phyloP scores from a whole-genome alignment of 1,139 yeast genomes.

The Groenewaldozyma sp. region DNA sequence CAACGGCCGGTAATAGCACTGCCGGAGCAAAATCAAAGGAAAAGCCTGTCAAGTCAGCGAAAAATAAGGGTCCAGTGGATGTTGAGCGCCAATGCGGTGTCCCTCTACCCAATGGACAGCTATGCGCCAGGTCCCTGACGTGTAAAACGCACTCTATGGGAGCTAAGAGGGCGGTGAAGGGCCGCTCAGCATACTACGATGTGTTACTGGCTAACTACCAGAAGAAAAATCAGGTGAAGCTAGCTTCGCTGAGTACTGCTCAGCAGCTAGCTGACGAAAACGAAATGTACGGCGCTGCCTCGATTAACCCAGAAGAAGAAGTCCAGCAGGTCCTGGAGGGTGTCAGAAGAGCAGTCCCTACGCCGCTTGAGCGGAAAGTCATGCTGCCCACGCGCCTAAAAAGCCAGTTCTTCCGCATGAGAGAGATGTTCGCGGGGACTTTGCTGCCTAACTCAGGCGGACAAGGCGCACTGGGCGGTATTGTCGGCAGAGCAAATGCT shows the following conservation, averaged over 20 bases:
- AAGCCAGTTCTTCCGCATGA: conserved; percentile 65
- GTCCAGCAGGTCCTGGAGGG: conserved; percentile 90
- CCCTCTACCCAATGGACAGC: conserved; percentile 82
- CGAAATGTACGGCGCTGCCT: conserved; percentile 21
- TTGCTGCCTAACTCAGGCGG: conserved; percentile 22
- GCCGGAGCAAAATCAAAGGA: conserved; percentile 28
- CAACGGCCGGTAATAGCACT: conserved; percentile 2
- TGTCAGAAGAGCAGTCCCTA: conserved; percentile 67
- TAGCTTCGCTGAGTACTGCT: conserved; percentile 30
- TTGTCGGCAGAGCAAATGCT: conserved; percentile 30
- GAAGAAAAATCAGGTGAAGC: conserved; percentile 80
- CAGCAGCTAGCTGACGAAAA: conserved; percentile 30
- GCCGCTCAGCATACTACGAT: conserved; percentile 89
- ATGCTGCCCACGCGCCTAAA: conserved; percentile 63
- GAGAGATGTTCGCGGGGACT: conserved; percentile 38
- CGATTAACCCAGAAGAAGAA: conserved; percentile 72
- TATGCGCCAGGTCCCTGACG: conserved; percentile 88
- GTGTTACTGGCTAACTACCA: conserved; percentile 82
- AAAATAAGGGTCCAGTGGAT: conserved; percentile 86
- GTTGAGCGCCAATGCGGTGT: conserved; percentile 97
- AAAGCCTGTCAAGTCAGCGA: conserved; percentile 41
- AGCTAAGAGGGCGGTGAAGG: conserved; percentile 86
- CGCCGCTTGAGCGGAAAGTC: conserved; percentile 73
- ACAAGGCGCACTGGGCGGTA: conserved; percentile 18
- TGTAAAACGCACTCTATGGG: conserved; percentile 99